phyloP scores from a whole-genome alignment of 2,329 filamentous ascomycete genomes.

The Lachnellula hyalina region DNA sequence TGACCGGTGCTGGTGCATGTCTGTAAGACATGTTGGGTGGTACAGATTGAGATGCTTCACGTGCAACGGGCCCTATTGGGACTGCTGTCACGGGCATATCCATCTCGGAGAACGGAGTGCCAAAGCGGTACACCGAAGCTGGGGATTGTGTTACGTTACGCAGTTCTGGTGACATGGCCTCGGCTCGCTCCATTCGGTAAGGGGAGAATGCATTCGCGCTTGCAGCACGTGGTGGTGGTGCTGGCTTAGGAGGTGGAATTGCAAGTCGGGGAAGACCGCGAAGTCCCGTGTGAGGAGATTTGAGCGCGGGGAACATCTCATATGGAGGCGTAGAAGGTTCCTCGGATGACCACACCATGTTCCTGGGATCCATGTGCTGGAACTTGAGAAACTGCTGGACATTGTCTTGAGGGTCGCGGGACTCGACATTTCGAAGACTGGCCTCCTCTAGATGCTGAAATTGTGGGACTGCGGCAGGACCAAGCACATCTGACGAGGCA shows the following conservation, averaged over 20 bases:
- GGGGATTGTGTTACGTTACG: conserved; percentile 46
- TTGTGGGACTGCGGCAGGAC: conserved; percentile 58
- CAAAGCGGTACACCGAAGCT: conserved; percentile 64
- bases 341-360: conserved; percentile 38
- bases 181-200: conserved; percentile 47
- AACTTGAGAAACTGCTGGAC: conserved; percentile 87
- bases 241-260: conserved; percentile 42
- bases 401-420: conserved; percentile 82
- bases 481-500: conserved; percentile 86
- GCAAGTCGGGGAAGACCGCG: conserved; percentile 57
- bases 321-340: conserved; percentile 67
- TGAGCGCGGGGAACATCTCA: conserved; percentile 50
- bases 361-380: conserved; percentile 57
- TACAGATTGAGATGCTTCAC: conserved; percentile 82
- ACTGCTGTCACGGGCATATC: conserved; percentile 78
- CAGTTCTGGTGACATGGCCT: conserved; percentile 50
- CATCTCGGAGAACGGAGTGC: conserved; percentile 86
- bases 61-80: conserved; percentile 64
- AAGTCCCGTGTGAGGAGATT: conserved; percentile 47
- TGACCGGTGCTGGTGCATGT: conserved; percentile 29
- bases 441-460: conserved; percentile 70
- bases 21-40: conserved; percentile 89
- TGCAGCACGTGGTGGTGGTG: conserved; percentile 27
- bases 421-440: conserved; percentile 62
- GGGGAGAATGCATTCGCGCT: conserved; percentile 39